These are phyloP conservation scores for Sarocladium brachiariae DNA, from an alignment of 2,329 filamentous ascomycete genomes.

Conservation along the genomic window DNA sequence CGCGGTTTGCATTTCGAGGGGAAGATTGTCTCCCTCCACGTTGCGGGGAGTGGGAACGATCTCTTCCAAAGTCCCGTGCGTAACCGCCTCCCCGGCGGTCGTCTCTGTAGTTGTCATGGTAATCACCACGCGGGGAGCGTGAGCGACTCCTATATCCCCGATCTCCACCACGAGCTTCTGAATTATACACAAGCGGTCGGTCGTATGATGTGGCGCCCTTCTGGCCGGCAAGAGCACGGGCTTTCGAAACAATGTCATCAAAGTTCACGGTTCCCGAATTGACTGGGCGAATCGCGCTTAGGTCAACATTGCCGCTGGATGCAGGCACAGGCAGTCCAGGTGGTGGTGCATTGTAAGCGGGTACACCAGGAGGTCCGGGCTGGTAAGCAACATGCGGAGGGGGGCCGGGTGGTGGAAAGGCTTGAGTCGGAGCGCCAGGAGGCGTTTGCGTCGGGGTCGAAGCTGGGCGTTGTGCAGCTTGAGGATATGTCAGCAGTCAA, in stretches of 20 bases:
- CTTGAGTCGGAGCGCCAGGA: conserved; percentile 28
- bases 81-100: conserved; percentile 61
- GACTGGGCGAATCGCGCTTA: conserved; percentile 72
- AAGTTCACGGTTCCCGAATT: conserved; percentile 78
- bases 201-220: conserved; percentile 64
- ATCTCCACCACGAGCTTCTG: conserved; percentile 27
- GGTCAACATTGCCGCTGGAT: conserved; percentile 68
- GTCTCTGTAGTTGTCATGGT: conserved; percentile 75
- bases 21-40: conserved; percentile 50
- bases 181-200: conserved; percentile 40
- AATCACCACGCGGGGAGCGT: conserved; percentile 66
- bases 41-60: conserved; percentile 66
- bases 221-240: conserved; percentile 73
- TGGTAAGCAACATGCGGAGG: conserved; percentile 28
- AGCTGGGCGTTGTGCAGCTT: conserved; percentile 38
- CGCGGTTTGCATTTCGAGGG: conserved; percentile 47
- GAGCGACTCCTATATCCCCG: conserved; percentile 63
- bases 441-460: conserved; percentile 36
- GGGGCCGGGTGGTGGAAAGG: conserved; percentile 31
- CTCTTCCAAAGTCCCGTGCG: conserved; percentile 42
- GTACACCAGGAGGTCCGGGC: conserved; percentile 27
- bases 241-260: conserved; percentile 77
- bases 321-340: conserved; percentile 60
- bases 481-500: conserved; percentile 16
- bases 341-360: conserved; percentile 29